phyloP scores from a whole-genome alignment of 768 basidiomycete genomes.

The Russula brevipes region DNA sequence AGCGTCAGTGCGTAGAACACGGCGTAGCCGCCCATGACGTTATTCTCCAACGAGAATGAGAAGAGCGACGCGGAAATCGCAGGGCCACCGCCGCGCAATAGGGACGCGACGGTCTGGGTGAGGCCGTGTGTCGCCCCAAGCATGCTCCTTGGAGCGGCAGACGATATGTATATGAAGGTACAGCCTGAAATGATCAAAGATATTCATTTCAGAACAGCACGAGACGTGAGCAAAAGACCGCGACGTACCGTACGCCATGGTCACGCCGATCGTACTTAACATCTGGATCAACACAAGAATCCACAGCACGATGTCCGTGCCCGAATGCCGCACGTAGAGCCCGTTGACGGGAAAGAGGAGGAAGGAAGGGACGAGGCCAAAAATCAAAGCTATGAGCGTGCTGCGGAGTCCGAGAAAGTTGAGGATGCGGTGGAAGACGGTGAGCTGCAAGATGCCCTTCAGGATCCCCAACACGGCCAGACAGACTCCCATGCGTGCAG shows the following conservation, averaged over 20 bases:
- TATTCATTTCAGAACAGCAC: conserved; percentile 39
- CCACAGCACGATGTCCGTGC: neutral
- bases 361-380: neutral
- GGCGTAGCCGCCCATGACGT: conserved; percentile 39
- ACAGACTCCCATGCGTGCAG: neutral
- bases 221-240: neutral
- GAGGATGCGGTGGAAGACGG: neutral
- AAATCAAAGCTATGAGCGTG: neutral
- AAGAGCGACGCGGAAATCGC: conserved; percentile 47
- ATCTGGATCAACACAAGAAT: neutral
- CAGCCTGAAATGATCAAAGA: conserved; percentile 29
- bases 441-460: neutral
- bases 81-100: conserved; percentile 47
- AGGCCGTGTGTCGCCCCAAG: conserved; percentile 51
- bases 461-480: neutral
- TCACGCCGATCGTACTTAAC: neutral
- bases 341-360: neutral
- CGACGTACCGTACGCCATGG: neutral
- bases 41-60: conserved; percentile 16
- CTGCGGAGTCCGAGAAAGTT: neutral
- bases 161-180: conserved; percentile 32
- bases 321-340: neutral
- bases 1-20: conserved; percentile 20
- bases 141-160: conserved; percentile 27
- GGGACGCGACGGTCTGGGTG: conserved; percentile 46